Conservation (phyloP, 306 rosid species). For the Lathyrus aphaca region DNA sequence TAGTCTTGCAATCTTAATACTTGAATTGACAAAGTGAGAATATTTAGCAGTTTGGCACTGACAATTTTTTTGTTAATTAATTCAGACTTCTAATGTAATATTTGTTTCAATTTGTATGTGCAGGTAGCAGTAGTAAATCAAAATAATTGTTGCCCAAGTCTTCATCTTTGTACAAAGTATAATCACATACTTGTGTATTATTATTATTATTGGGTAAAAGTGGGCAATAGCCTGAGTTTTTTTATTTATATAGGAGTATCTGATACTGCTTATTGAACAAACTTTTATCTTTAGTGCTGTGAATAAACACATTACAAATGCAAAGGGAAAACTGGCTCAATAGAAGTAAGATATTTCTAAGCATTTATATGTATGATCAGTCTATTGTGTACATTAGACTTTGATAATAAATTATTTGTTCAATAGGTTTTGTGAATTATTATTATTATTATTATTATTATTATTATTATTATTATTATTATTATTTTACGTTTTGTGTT, state of each 20-base stretch:
- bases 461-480: too few relatives aligned
- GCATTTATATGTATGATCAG: constrained; percentile 13
- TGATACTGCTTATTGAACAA: background rate
- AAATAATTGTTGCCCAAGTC: constrained; percentile 30
- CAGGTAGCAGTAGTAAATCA: constrained; percentile 42
- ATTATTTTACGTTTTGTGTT: too few relatives aligned
- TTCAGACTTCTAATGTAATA: constrained; percentile 17
- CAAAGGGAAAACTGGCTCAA: constrained; percentile 11
- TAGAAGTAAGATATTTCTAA: constrained; percentile 13
- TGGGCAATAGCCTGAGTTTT: constrained; percentile 20
- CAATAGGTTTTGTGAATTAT: background rate
- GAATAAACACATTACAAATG: constrained; percentile 26
- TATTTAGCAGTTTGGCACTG: constrained; percentile 9
- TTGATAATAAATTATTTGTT: background rate
- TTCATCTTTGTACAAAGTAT: constrained; percentile 30
- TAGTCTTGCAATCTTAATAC: constrained; percentile 23
- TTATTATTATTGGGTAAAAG: constrained; percentile 10
- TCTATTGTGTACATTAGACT: background rate
- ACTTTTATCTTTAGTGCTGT: constrained; percentile 3
- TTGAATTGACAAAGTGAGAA: constrained; percentile 4
- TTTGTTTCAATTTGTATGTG: constrained; percentile 14
- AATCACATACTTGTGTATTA: constrained; percentile 15
- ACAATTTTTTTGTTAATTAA: constrained; percentile 8
- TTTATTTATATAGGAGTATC: background rate
- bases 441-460: background rate